Evolutionary conservation across 2,329 filamentous ascomycete genomes (phyloP), one percentile per base, ranked within the genome.

Genomic region (Knoxdaviesia capensis): DNA sequence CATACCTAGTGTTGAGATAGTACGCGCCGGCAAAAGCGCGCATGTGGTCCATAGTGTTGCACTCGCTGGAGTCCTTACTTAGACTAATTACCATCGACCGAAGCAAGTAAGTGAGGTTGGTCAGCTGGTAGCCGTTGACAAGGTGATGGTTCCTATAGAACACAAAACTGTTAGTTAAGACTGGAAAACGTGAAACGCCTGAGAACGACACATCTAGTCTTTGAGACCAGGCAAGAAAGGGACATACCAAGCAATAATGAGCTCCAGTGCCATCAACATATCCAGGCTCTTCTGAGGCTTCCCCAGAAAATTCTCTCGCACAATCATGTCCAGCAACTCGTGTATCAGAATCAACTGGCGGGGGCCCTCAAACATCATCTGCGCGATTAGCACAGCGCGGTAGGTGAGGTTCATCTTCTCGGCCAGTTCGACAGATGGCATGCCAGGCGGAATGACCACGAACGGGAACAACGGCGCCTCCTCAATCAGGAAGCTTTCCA

Each of bases 21-120:
- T 67, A 71, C 4, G 62, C 64, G 3, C 64, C 66, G 1, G 59
- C 58, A 49, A 65, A 68, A 0, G 65, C 63, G 38, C 67, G 56
- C 53, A 68, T 59, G 38, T 60, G 52, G 43, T 69, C 63, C 7
- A 68, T 47, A 28, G 53, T 54, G 11, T 45, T 45, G 5, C 52
- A 48, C 4, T 44, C 44, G 10, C 59, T 7, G 2, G 20, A 20
- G 20, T 20, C 20, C 20, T 20, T 20, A 20, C 20, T 20, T 2
- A 68, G 50, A 34, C 57, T 61, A 4, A 62, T 52, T 41, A 62
- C 64, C 49, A 68, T 59, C 5, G 64, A 65, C 34, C 66, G 54
- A 5, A 62, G 58, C 40, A 71, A 53, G 46, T 65, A 69, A 3
- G 69, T 52, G 5, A 69, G 44, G 41, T 68, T 69, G 1, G 60